phyloP scores from a whole-genome alignment of 73 alveolate genomes.

The Paramecium primaurelia region DNA sequence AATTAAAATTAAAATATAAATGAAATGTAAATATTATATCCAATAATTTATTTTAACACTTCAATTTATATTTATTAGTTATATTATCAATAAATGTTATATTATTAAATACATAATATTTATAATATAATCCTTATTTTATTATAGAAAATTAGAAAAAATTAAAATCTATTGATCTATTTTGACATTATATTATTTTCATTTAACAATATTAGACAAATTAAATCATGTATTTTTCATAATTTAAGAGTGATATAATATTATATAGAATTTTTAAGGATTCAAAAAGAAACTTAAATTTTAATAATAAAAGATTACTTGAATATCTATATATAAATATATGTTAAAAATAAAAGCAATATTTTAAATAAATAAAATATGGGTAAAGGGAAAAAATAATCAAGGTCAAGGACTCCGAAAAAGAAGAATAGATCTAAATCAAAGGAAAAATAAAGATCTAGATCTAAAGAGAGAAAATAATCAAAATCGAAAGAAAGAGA shows the following conservation, averaged over 20 bases:
- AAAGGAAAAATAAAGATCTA: background rate
- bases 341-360: background rate
- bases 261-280: background rate
- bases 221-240: too few species aligned
- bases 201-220: background rate
- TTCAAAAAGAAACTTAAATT: background rate
- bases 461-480: background rate
- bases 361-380: background rate
- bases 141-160: too few species aligned
- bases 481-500: constrained; percentile 34
- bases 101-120: too few species aligned
- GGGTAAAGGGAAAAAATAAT: constrained; percentile 34
- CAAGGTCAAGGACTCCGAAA: constrained; percentile 29
- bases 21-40: background rate
- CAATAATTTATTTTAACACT: background rate
- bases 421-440: constrained; percentile 28
- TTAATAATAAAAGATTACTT: background rate
- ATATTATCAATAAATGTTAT: too few species aligned
- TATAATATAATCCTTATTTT: background rate
- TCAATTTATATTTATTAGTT: background rate
- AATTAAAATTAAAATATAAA: too few species aligned
- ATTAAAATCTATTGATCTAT: background rate
- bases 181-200: background rate
- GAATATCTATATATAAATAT: background rate
- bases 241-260: too few species aligned